Evolutionary conservation across 768 basidiomycete species (phyloP).

Genomic region (Xerocomus spinulosus): DNA sequence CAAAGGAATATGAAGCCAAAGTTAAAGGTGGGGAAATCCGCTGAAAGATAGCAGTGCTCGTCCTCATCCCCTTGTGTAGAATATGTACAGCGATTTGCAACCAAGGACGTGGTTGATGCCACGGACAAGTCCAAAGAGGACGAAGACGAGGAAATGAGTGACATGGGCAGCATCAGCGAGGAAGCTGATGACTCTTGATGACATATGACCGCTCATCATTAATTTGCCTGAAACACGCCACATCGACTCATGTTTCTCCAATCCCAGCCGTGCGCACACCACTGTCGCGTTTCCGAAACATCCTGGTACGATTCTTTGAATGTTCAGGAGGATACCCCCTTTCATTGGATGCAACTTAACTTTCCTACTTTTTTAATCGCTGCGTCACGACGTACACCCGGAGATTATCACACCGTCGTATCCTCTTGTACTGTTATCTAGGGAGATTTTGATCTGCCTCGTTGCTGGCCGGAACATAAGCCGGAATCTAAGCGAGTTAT

Average conservation of each 20-base stretch:
- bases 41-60: slow-evolving; percentile 1
- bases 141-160: slow-evolving; percentile 86
- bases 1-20: slow-evolving; percentile 90
- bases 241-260: slow-evolving; percentile 4
- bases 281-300: slow-evolving; percentile 14
- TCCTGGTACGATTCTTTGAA: slow-evolving; percentile 15
- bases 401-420: slow-evolving; percentile 19
- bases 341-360: slow-evolving; percentile 16
- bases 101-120: slow-evolving; percentile 83
- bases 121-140: slow-evolving; percentile 56
- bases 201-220: not conserved
- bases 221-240: slow-evolving; percentile 10
- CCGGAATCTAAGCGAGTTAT: not conserved
- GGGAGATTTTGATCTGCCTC: slow-evolving; percentile 16
- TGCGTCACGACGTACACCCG: slow-evolving; percentile 19
- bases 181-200: slow-evolving; percentile 41
- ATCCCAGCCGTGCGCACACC: slow-evolving; percentile 10
- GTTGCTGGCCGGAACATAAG: not conserved
- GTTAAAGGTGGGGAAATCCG: slow-evolving; percentile 66
- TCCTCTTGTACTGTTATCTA: slow-evolving; percentile 32
- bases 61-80: slow-evolving; percentile 43
- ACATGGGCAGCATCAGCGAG: slow-evolving; percentile 78
- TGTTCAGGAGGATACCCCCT: slow-evolving; percentile 26
- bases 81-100: slow-evolving; percentile 94
- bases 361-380: slow-evolving; percentile 15